Conservation (phyloP, 2,329 filamentous ascomycete genomes). For the Fusarium stilboides region DNA sequence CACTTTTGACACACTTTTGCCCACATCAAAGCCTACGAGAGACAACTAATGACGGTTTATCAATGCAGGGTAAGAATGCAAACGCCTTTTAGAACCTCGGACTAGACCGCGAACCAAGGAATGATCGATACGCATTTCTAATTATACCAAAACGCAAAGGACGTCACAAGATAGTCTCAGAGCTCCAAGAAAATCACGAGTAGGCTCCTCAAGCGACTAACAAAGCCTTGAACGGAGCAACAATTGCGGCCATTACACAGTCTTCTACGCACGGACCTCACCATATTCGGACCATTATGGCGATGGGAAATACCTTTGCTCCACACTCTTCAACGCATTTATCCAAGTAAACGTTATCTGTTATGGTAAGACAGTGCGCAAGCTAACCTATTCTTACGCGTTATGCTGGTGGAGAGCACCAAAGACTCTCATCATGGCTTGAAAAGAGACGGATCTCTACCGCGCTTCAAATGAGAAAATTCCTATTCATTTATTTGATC, state of each 20-base stretch:
- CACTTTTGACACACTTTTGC: not conserved
- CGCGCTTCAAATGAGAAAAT: not conserved
- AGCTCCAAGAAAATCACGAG: not conserved
- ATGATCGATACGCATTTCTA: too few species aligned
- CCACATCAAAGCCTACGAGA: not conserved
- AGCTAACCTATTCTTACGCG: conserved; percentile 41
- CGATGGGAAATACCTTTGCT: conserved; percentile 34
- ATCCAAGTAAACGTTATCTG: conserved; percentile 48
- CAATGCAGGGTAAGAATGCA: too few species aligned
- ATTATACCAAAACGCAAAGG: not conserved
- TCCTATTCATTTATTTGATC: not conserved
- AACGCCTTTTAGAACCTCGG: too few species aligned
- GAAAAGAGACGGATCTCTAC: conserved; percentile 32
- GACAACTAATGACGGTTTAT: not conserved
- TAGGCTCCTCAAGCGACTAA: conserved; percentile 5
- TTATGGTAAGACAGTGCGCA: conserved; percentile 50
- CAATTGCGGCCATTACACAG: conserved; percentile 34
- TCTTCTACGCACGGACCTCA: conserved; percentile 18
- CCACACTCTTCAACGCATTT: rapidly evolving
- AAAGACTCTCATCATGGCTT: conserved; percentile 23
- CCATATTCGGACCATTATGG: not conserved
- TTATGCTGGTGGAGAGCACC: conserved; percentile 50
- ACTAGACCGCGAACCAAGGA: too few species aligned
- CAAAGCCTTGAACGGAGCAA: conserved; percentile 25
- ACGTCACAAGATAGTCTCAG: not conserved